A percentile compares a stretch with the other conserved stretches of the same genome.
phyloP scores from a whole-genome alignment of 371 early-diverging fungal genomes.

The Mycotypha africana region DNA sequence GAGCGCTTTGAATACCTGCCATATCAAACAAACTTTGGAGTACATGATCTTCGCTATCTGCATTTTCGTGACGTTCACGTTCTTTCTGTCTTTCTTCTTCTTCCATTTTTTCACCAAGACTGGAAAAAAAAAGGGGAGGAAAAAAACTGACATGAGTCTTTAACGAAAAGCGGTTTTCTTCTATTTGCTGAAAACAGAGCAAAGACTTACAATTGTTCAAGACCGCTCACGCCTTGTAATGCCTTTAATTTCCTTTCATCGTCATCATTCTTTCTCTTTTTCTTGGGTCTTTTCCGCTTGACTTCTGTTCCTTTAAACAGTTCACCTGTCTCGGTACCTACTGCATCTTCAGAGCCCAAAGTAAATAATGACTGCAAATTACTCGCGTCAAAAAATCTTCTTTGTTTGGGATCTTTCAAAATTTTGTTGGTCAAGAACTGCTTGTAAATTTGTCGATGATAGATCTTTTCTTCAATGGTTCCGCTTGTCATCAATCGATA shows the following conservation, averaged over 20 bases:
- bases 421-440: slow-evolving; percentile 95
- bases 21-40: slow-evolving; percentile 71
- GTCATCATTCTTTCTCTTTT: slow-evolving; percentile 23
- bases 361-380: slow-evolving; percentile 84
- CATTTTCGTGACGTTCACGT: slow-evolving; percentile 2
- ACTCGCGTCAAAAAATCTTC: slow-evolving; percentile 79
- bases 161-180: too few relatives aligned
- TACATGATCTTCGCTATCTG: slow-evolving; percentile 47
- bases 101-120: slow-evolving; percentile 19
- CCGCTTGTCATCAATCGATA: slow-evolving; percentile 96
- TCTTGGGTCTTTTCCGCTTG: slow-evolving; percentile 13
- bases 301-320: slow-evolving; percentile 64
- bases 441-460: slow-evolving; percentile 97
- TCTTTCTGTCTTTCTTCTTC: slow-evolving; percentile 13
- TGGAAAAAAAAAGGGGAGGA: too few relatives aligned
- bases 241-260: slow-evolving; percentile 29
- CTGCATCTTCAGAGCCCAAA: slow-evolving; percentile 56
- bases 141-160: too few relatives aligned
- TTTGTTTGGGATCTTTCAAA: slow-evolving; percentile 87
- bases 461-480: slow-evolving; percentile 98
- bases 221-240: slow-evolving; percentile 46
- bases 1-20: slow-evolving; percentile 80
- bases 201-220: slow-evolving; percentile 61
- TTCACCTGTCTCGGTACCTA: slow-evolving; percentile 64
- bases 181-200: too few relatives aligned